phyloP scores from a whole-genome alignment of 106 monocot genomes.

The Acanthochlamys bracteata region DNA sequence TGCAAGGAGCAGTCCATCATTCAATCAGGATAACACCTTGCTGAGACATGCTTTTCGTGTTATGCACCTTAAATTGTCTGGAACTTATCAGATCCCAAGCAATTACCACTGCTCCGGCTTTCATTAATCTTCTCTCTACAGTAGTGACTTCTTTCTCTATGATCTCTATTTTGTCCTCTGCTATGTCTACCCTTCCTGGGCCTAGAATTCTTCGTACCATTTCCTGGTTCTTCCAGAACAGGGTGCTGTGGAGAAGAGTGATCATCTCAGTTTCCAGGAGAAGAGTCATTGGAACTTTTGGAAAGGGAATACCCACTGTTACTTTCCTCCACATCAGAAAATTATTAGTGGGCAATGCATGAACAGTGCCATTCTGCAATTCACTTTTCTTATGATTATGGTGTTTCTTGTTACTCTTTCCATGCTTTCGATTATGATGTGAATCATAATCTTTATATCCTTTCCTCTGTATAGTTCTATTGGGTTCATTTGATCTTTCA shows the following conservation, averaged over 20 bases:
- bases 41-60: no score
- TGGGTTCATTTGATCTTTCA: not conserved
- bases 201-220: not conserved
- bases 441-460: conserved; percentile 5
- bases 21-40: no score
- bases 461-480: conserved; percentile 3
- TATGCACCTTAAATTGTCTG: no score
- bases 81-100: no score
- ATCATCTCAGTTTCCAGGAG: not conserved
- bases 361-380: not conserved
- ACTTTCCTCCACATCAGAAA: not conserved
- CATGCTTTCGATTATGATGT: not conserved
- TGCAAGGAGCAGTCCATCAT: no score
- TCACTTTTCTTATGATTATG: not conserved
- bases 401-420: not conserved
- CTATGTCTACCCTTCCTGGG: not conserved
- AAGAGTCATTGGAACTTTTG: not conserved
- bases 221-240: not conserved
- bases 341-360: not conserved
- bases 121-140: not conserved
- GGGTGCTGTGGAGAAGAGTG: not conserved
- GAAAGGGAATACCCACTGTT: not conserved
- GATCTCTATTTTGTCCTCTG: not conserved
- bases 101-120: no score
- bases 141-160: not conserved